phyloP scores from a whole-genome alignment of 805 yeast genomes.

The Middelhovenomyces tepae region DNA sequence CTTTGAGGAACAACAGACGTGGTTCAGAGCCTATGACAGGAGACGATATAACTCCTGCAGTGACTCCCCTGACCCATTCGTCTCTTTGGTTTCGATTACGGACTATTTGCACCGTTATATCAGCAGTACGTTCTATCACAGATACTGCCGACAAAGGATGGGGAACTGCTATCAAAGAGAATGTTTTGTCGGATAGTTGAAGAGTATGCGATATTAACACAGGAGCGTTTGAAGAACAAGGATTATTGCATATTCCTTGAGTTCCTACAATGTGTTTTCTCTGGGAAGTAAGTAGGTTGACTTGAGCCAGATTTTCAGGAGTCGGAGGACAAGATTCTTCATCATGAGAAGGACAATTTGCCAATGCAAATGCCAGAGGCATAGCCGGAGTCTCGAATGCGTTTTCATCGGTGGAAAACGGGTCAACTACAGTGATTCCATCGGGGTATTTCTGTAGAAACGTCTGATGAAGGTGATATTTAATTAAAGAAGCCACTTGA shows the following conservation, averaged over 20 bases:
- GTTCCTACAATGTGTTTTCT: neutral
- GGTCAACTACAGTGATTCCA: slow-evolving; percentile 18
- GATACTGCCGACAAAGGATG: slow-evolving; percentile 14
- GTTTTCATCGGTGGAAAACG: slow-evolving; percentile 12
- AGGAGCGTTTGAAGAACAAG: slow-evolving; percentile 8
- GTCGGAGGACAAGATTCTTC: slow-evolving; percentile 21
- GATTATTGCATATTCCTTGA: slow-evolving; percentile 11
- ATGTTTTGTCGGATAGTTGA: slow-evolving; percentile 6
- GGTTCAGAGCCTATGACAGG: slow-evolving; percentile 7
- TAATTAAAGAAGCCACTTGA: slow-evolving; percentile 20
- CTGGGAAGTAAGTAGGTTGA: slow-evolving; percentile 3
- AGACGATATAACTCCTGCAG: slow-evolving; percentile 11
- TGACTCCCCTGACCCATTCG: slow-evolving; percentile 9
- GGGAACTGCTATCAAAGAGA: slow-evolving; percentile 14
- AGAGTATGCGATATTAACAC: neutral
- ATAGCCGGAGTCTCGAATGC: slow-evolving; percentile 14
- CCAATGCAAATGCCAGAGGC: slow-evolving; percentile 16
- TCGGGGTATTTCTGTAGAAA: slow-evolving; percentile 16
- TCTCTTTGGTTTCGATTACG: slow-evolving; percentile 7
- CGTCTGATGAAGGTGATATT: slow-evolving; percentile 21
- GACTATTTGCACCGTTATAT: slow-evolving; percentile 8
- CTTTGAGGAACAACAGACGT: slow-evolving; percentile 14
- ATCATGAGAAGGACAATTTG: slow-evolving; percentile 16
- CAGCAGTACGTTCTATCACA: slow-evolving; percentile 5
- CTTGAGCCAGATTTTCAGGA: slow-evolving; percentile 1